Base-by-base conservation (phyloP, 2,329 filamentous ascomycete species). In the Pseudogymnoascus sp. region DNA sequence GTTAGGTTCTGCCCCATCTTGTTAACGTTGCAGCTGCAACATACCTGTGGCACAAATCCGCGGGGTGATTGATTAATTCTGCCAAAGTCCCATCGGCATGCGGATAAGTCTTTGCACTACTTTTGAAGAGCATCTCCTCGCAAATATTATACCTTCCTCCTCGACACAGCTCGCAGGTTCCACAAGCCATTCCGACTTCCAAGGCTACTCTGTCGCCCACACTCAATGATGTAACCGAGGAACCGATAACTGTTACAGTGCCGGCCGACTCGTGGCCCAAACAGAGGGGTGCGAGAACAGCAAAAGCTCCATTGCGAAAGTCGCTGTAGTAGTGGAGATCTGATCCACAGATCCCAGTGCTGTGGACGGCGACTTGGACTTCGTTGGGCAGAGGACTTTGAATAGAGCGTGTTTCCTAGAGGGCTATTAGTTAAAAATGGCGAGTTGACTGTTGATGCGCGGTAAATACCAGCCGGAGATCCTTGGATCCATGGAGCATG, bases 291-390 rank as follows among this genome's bases (percentile, higher is more conserved):
- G 84, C 89, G 68, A 84, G 84, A 59, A 97, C 93, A 66, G 97
- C 88, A 89, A 97, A 97, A 69, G 93, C 93, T 42, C 95, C 93
- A 74, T 97, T 97, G 78, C 90, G 90, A 70, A 93, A 93, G 62
- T 89, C 89, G 74, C 95, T 91, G 91, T 93, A 97, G 81, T 97
- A 97, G 79, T 97, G 93, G 63, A 97, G 87, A 75, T 97, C 93
- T 65, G 91, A 96, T 83, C 93, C 95, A 80, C 95, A 97, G 71
- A 97, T 97, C 62, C 95, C 95, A 2, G 93, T 97, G 77, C 90
- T 93, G 77, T 93, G 90, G 74, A 97, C 85, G 62, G 90, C 90
- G 65, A 97, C 77, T 46, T 91, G 91, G 59, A 97, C 91, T 79
- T 97, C 90, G 60, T 63, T 62, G 59, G 70, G 56, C 21, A 61